Percentiles rank a stretch among this genome's conserved stretches.
These are phyloP conservation scores for Dactylellina sp. DNA, from an alignment of 2,329 filamentous ascomycete genomes.

Conservation along the genomic window DNA sequence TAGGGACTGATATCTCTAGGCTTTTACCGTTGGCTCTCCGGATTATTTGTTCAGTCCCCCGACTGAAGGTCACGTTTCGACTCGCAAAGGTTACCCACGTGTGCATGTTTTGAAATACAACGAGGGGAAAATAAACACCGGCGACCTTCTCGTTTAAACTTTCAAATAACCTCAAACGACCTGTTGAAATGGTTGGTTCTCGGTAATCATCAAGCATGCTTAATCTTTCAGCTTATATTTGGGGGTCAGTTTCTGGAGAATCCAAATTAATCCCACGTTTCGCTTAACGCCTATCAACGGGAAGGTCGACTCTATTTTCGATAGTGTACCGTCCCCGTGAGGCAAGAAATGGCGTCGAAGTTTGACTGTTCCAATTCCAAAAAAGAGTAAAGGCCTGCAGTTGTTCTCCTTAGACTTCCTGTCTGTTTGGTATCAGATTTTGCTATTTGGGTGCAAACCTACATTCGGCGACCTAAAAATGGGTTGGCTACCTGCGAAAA, in stretches of 20 bases:
- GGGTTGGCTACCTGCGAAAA: conserved; percentile 44
- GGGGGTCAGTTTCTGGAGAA: conserved; percentile 10
- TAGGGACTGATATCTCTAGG: too few species aligned
- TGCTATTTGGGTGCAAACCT: conserved; percentile 39
- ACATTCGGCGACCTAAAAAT: conserved; percentile 56
- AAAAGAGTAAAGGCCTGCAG: conserved; percentile 6
- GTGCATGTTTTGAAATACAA: background rate
- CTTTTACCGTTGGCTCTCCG: too few species aligned
- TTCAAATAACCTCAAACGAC: conserved; percentile 36
- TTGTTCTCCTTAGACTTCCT: conserved; percentile 12
- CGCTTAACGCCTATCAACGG: conserved; percentile 57
- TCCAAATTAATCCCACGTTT: conserved; percentile 49
- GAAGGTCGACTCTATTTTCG: conserved; percentile 57
- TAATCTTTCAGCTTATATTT: conserved; percentile 28
- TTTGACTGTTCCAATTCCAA: conserved; percentile 16
- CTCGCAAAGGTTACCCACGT: conserved; percentile 35
- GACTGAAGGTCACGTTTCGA: conserved; percentile 41
- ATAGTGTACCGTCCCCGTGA: conserved; percentile 47
- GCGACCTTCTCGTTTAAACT: conserved; percentile 12
- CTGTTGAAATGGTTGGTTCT: conserved; percentile 36
- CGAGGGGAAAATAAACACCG: conserved; percentile 19
- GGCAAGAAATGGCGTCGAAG: conserved; percentile 24
- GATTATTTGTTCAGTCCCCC: conserved; percentile 23
- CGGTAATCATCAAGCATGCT: background rate
- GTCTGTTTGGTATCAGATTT: conserved; percentile 37